Evolutionary conservation across 306 rosid genomes (phyloP).

Genomic region (Casuarina equisetifolia): DNA sequence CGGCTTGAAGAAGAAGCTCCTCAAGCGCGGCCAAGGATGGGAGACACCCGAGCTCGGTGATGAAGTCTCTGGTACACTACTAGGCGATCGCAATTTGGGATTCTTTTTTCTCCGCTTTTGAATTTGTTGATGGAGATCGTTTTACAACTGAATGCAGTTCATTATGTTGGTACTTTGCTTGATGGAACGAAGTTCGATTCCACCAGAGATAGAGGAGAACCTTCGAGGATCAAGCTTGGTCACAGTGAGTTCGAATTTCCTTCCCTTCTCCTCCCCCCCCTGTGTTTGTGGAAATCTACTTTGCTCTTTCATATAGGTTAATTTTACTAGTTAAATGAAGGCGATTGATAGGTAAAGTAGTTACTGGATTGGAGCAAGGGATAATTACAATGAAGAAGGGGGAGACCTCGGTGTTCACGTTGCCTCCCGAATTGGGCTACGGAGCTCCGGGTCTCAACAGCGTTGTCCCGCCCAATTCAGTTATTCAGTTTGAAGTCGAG

Average conservation of each 20-base stretch:
- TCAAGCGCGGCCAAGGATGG: slow-evolving; percentile 55
- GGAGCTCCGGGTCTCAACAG: slow-evolving; percentile 9
- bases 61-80: slow-evolving; percentile 47
- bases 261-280: no score
- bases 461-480: slow-evolving; percentile 30
- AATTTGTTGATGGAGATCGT: slow-evolving; percentile 1
- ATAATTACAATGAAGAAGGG: slow-evolving; percentile 60
- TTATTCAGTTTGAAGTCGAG: slow-evolving; percentile 53
- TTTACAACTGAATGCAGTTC: slow-evolving; percentile 42
- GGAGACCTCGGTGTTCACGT: slow-evolving; percentile 59
- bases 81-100: background rate
- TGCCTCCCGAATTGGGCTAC: slow-evolving; percentile 38
- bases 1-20: slow-evolving; percentile 56
- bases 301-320: slow-evolving; percentile 2
- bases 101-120: background rate
- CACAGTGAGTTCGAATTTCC: slow-evolving; percentile 28
- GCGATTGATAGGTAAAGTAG: slow-evolving; percentile 45
- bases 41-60: slow-evolving; percentile 63
- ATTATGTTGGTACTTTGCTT: slow-evolving; percentile 46
- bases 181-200: slow-evolving; percentile 56
- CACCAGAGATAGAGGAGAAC: slow-evolving; percentile 44
- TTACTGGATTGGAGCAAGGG: slow-evolving; percentile 53
- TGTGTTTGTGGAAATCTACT: background rate
- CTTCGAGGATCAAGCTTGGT: slow-evolving; percentile 51
- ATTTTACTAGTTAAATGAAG: slow-evolving; percentile 14